Conservation (phyloP, 2,329 filamentous ascomycete genomes). For the Penicillium sp. region DNA sequence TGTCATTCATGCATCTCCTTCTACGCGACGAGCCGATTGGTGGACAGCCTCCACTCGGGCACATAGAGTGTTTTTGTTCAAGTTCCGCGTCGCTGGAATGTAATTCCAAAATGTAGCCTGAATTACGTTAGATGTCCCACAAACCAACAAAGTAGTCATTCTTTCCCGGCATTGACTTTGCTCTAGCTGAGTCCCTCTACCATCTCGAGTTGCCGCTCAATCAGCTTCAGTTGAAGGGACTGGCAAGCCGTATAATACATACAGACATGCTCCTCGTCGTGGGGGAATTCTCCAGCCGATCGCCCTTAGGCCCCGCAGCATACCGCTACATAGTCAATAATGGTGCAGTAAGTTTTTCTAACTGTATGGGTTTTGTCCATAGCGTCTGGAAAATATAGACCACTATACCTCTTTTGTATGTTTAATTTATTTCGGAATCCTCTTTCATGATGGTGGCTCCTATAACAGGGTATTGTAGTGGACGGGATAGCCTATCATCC, state of each 20-base stretch:
- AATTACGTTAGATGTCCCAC: not conserved
- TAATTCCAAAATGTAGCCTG: conserved; percentile 21
- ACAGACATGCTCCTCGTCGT: conserved; percentile 13
- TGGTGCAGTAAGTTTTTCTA: not conserved
- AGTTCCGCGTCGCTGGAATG: conserved; percentile 4
- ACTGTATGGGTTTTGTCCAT: not conserved
- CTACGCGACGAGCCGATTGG: conserved; percentile 19
- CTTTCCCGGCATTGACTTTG: not conserved
- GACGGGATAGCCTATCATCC: not conserved
- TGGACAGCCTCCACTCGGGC: conserved; percentile 16
- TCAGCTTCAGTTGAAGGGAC: conserved; percentile 9
- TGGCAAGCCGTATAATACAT: conserved; percentile 11
- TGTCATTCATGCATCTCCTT: conserved; percentile 20
- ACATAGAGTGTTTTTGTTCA: conserved; percentile 3
- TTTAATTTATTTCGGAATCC: not conserved
- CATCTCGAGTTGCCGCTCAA: not conserved
- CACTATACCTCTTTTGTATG: not conserved
- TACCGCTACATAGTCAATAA: not conserved
- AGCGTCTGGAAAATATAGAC: not conserved
- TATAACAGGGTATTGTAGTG: not conserved
- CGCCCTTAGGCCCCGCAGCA: conserved; percentile 2
- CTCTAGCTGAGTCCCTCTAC: not conserved
- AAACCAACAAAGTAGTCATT: not conserved
- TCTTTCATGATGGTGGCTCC: not conserved
- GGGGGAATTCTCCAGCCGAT: conserved; percentile 12